Evolutionary conservation across 805 yeast species (phyloP), one percentile per base, ranked within the genome.

Genomic region (Yarrowia alimentaria): DNA sequence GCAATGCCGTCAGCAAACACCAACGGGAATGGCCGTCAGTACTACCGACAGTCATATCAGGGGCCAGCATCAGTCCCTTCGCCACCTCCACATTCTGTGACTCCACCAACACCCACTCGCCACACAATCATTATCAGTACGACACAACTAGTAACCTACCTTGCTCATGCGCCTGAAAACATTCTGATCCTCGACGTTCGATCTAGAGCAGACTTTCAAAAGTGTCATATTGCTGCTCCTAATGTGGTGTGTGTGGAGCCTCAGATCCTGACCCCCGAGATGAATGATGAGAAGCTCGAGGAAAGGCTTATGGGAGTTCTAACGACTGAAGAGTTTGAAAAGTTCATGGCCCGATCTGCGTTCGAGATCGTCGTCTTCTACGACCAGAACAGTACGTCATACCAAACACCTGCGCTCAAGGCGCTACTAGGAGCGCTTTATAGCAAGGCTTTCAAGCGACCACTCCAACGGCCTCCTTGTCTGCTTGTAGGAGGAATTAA

Each of bases 181-280:
- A 60, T 83, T 0, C 68, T 90, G n/a, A 55, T 90, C 9, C 74
- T 91, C 6, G 98, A 91, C 63, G 74, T 80, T 32, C 70, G 97
- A 57, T 69, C 81, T 13, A 70, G 81, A 30, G 70, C 69, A 14
- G 81, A 78, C 28, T 89, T 75, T 61, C 76, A 78, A 38, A 68
- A 69, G 33, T 76, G 77, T 40, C 96, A 88, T 64, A 79, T 90
- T 17, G 68, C 75, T 10, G 68, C 78, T 19, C 66, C 69, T 3
- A 77, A 83, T 50, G 64, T 84, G 7, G 73, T 86, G 9, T 85
- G 90, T 61, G 74, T 90, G 14, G 95, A 87, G 49, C 96, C 97
- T 0, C 37, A 71, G 75, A 14, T 72, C 79, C 0, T 68, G 81
- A 14, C 66, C 79, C 48, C 63, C 1, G 67, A 69, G 8, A 77